Evolutionary conservation across 208 protist genomes (phyloP).

Genomic region (Trypanosoma congolense): DNA sequence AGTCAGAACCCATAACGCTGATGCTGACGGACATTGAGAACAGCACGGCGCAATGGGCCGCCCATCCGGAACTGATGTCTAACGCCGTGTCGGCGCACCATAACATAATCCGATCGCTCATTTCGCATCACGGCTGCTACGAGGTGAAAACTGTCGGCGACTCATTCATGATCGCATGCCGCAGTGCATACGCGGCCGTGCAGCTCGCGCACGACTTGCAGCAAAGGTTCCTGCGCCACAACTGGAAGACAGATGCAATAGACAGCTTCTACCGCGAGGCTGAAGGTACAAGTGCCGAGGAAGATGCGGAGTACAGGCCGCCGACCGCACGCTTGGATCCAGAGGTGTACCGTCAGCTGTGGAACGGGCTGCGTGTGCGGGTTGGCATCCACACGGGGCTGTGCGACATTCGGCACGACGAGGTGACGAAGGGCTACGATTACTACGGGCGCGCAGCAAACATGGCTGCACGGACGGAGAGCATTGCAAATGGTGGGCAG

Average conservation of each 20-base stretch:
- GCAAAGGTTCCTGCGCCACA: slow-evolving; percentile 31
- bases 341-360: slow-evolving; percentile 19
- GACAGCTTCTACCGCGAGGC: slow-evolving; percentile 37
- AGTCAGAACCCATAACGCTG: background rate
- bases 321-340: slow-evolving; percentile 26
- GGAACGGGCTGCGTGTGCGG: slow-evolving; percentile 44
- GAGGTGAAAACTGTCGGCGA: slow-evolving; percentile 83
- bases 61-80: slow-evolving; percentile 43
- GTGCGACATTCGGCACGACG: slow-evolving; percentile 7
- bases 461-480: slow-evolving; percentile 4
- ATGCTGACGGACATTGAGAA: slow-evolving; percentile 6
- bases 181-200: slow-evolving; percentile 34
- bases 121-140: slow-evolving; percentile 56
- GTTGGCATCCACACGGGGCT: slow-evolving; percentile 44
- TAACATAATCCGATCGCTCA: slow-evolving; percentile 52
- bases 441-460: slow-evolving; percentile 3
- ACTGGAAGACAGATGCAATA: slow-evolving; percentile 38
- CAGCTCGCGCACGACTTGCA: slow-evolving; percentile 44
- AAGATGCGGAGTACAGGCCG: slow-evolving; percentile 12
- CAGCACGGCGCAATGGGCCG: slow-evolving; percentile 70
- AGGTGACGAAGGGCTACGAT: slow-evolving; percentile 10
- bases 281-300: slow-evolving; percentile 21
- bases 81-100: slow-evolving; percentile 59
- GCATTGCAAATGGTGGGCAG: slow-evolving; percentile 6
- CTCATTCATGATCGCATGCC: slow-evolving; percentile 44